Percentiles rank a stretch among this genome's conserved stretches.
Conservation (phyloP, 1,284 basidiomycete genomes). For the Ustilago nuda region DNA sequence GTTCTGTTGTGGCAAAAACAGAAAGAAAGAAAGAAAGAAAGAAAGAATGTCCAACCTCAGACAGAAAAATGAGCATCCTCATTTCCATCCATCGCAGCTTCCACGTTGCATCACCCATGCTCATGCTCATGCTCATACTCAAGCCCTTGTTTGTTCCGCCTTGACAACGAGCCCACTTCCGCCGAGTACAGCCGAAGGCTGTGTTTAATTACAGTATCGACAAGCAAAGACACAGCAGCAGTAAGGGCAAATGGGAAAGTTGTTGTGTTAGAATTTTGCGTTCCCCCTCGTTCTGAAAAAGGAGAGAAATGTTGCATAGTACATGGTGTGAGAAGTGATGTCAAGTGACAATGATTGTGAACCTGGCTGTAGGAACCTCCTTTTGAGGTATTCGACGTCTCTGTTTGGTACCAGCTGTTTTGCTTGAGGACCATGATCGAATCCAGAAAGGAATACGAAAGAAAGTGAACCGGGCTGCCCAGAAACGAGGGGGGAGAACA, state of each 20-base stretch:
- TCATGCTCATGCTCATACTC: neutral
- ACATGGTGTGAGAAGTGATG: slow-evolving; percentile 22
- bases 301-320: slow-evolving; percentile 40
- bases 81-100: neutral
- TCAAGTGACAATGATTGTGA: neutral
- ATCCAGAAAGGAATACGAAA: slow-evolving; percentile 6
- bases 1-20: slow-evolving; percentile 4
- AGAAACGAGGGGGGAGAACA: slow-evolving; percentile 40
- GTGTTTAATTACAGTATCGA: neutral
- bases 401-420: slow-evolving; percentile 17
- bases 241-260: slow-evolving; percentile 13
- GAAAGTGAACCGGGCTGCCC: slow-evolving; percentile 22
- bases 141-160: neutral
- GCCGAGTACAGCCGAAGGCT: neutral
- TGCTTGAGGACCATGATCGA: slow-evolving; percentile 9
- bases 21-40: neutral
- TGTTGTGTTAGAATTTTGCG: slow-evolving; percentile 40
- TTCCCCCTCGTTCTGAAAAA: slow-evolving; percentile 47
- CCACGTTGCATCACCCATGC: neutral
- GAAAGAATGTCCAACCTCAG: too few relatives aligned
- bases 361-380: neutral
- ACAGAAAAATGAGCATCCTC: neutral
- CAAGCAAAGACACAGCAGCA: neutral
- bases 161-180: neutral
- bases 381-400: slow-evolving; percentile 2